Conservation (phyloP, 176 grass and related monocot genomes). For the Triticum timopheevii region DNA sequence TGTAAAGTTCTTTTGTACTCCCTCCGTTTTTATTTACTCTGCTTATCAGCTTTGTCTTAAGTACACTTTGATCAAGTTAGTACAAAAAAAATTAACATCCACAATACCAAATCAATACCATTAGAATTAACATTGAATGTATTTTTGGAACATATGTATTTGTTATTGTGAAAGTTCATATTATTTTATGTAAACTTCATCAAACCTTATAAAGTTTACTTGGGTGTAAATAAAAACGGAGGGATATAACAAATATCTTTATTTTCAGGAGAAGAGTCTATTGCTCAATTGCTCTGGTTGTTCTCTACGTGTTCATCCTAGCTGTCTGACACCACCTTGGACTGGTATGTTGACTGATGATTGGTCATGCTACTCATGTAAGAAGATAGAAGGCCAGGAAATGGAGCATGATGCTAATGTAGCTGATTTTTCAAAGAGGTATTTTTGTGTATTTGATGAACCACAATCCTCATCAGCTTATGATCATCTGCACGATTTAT, state of each 20-base stretch:
- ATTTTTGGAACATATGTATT: too few relatives aligned
- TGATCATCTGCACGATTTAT: slow-evolving; percentile 20
- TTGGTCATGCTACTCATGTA: slow-evolving; percentile 93
- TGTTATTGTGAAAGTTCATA: too few relatives aligned
- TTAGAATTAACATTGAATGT: too few relatives aligned
- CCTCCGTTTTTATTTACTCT: too few relatives aligned
- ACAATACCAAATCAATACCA: too few relatives aligned
- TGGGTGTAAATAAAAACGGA: too few relatives aligned
- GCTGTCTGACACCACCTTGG: slow-evolving; percentile 91
- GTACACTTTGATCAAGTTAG: too few relatives aligned
- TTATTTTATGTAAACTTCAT: too few relatives aligned
- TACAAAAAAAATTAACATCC: too few relatives aligned
- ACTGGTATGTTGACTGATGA: slow-evolving; percentile 77
- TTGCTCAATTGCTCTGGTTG: slow-evolving; percentile 97
- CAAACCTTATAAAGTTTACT: too few relatives aligned
- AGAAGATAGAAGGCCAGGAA: slow-evolving; percentile 68
- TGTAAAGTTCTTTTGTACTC: slow-evolving; percentile 7
- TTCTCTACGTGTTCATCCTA: slow-evolving; percentile 79
- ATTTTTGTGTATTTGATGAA: slow-evolving; percentile 24
- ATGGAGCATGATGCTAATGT: slow-evolving; percentile 71
- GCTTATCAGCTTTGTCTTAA: too few relatives aligned
- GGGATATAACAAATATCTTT: not conserved
- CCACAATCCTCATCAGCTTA: slow-evolving; percentile 20
- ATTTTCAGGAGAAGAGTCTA: slow-evolving; percentile 75
- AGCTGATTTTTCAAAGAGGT: slow-evolving; percentile 89